A percentile compares a stretch with the other conserved stretches of the same genome.
Conservation (phyloP, 75 land plant species). For the Selaginella moellendorffii region DNA sequence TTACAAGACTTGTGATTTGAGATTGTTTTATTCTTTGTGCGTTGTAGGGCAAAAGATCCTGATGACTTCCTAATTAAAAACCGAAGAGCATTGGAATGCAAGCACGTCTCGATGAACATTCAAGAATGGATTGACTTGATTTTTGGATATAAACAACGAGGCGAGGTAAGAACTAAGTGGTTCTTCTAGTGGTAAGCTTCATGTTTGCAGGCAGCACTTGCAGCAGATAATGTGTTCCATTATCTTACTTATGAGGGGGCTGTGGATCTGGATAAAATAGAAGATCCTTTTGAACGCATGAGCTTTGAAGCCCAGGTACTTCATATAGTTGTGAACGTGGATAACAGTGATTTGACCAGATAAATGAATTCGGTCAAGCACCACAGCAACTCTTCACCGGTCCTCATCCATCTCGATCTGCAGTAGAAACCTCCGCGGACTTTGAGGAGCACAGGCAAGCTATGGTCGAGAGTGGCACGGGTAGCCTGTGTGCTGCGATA, state of each 20-base stretch:
- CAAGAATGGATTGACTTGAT: conserved; percentile 37
- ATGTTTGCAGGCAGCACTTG: conserved; percentile 30
- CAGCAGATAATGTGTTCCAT: conserved; percentile 32
- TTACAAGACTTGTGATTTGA: not conserved
- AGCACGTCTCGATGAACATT: conserved; percentile 26
- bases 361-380: conserved; percentile 41
- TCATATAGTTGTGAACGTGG: not conserved
- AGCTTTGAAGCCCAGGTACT: conserved; percentile 37
- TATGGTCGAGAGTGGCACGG: not conserved
- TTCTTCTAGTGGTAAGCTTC: not conserved
- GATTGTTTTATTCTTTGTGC: not conserved
- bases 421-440: not conserved
- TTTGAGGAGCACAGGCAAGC: not conserved
- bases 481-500: conserved; percentile 1
- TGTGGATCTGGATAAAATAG: conserved; percentile 30
- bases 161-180: conserved; percentile 19
- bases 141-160: conserved; percentile 33
- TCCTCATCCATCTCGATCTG: conserved; percentile 21
- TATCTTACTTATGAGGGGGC: conserved; percentile 33
- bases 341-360: conserved; percentile 13
- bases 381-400: conserved; percentile 31
- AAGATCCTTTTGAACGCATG: conserved; percentile 31
- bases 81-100: conserved; percentile 30
- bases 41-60: conserved; percentile 24
- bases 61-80: conserved; percentile 31